Base-by-base conservation (phyloP, 1,139 yeast genomes). In the Pichia sp. region DNA sequence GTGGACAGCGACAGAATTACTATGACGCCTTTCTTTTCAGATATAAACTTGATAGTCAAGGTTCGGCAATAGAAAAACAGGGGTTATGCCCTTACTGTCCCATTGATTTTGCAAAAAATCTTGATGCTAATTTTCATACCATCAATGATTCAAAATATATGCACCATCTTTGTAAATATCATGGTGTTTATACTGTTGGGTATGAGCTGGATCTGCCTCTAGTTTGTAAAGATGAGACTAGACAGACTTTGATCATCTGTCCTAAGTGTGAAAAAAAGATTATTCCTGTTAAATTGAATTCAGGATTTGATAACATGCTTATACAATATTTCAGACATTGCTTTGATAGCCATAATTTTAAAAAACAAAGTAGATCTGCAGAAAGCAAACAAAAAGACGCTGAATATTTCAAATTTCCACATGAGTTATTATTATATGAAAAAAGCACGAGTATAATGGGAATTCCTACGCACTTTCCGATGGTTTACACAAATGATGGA, bases 151-250 rank as follows among this genome's bases (percentile, higher is more conserved):
- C 62, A 6, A 52, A 50, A 34, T 61, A 60, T 39, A 47, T 58
- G 35, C 65, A 61, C 39, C 65, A 61, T 45, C 55, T 61, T 33
- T 55, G 60, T 4, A 57, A 57, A 37, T 51, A 52, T 28, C 65
- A 61, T 43, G 64, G 64, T 3, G 58, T 60, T 8, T 60, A 55
- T 47, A 57, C 61, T 10, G 50, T 53, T n/a, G 65, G 65, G 4
- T 38, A 44, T 40, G 58, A 54, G 39, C 49, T 59, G 59, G 52
- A 55, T 23, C 61, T 60, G 3, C 46, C 45, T 3, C 41, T 47
- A 9, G 40, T 56, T 11, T 57, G 57, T 10, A n/a, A 42, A 37
- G 52, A 33, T 5, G 31, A 29, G 29, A 29, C n/a, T n/a, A 27
- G 9, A 16, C 5, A 37, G 4, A 27, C 37, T 16, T 16, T 16